Conservation (phyloP, 2,329 filamentous ascomycete genomes). For the Penicillium occitanis region DNA sequence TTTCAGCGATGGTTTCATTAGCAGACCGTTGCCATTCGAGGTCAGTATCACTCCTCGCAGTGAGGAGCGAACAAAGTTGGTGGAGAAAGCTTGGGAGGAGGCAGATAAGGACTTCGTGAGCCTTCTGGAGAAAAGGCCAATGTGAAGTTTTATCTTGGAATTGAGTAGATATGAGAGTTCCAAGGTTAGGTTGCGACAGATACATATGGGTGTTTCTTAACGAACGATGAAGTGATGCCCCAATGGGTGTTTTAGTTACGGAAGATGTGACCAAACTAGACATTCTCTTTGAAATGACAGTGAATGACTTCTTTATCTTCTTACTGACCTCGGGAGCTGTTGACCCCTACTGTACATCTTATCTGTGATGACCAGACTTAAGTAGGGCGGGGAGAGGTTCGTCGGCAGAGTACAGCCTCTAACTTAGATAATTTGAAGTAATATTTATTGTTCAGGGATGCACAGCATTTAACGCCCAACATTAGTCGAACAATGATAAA, state of each 20-base stretch:
- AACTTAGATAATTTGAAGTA: neutral
- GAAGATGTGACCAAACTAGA: neutral
- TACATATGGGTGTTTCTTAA: neutral
- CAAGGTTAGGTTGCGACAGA: neutral
- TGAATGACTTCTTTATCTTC: neutral
- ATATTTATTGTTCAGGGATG: too few relatives aligned
- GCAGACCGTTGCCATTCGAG: neutral
- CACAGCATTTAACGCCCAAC: neutral
- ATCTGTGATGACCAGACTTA: neutral
- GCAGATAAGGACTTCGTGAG: neutral
- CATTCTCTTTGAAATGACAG: neutral
- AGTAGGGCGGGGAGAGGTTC: neutral
- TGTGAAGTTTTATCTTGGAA: neutral
- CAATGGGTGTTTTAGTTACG: neutral
- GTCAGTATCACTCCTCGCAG: neutral
- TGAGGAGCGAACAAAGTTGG: neutral
- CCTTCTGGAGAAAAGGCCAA: neutral
- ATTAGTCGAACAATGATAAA: neutral
- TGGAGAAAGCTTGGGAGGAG: neutral
- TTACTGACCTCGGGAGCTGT: neutral
- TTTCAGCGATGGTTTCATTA: neutral
- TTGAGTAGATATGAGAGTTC: neutral
- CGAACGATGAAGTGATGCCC: neutral
- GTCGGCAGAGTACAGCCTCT: neutral
- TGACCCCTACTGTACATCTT: neutral